Evolutionary conservation across 164 flowering plant species (phyloP).

Genomic region (Santalum album): DNA sequence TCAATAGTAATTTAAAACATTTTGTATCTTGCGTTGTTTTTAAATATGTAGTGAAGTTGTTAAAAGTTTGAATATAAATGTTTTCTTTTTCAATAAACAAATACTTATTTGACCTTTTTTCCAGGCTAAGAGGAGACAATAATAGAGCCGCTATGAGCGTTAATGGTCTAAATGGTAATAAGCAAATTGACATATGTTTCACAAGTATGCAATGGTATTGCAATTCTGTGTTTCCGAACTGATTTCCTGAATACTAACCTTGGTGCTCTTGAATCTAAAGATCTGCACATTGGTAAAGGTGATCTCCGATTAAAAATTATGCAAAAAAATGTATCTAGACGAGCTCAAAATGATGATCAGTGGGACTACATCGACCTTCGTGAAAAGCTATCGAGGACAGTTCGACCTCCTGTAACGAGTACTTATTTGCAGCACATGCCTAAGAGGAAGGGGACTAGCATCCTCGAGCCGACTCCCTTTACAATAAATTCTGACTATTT

Average conservation of each 20-base stretch:
- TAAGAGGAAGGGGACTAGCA: conserved; percentile 20
- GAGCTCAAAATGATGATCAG: conserved; percentile 18
- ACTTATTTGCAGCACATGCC: conserved; percentile 9
- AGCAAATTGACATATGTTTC: conserved; percentile 3
- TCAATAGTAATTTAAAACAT: no score
- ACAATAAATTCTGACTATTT: conserved; percentile 40
- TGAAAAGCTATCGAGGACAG: conserved; percentile 46
- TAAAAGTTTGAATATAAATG: no score
- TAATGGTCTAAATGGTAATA: conserved; percentile 33
- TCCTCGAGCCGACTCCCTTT: conserved; percentile 27
- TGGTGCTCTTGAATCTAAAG: conserved; percentile 30
- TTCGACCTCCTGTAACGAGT: conserved; percentile 20
- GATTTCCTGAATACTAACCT: conserved; percentile 12
- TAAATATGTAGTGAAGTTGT: no score
- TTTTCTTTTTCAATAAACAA: no score
- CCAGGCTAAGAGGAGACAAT: conserved; percentile 41
- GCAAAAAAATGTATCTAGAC: conserved; percentile 34
- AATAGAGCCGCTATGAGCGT: conserved; percentile 10
- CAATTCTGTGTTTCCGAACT: conserved; percentile 7
- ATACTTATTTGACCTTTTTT: no score
- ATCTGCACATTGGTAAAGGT: conserved; percentile 27
- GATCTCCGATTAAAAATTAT: conserved; percentile 69
- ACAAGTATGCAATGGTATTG: conserved; percentile 6
- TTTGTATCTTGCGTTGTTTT: no score
- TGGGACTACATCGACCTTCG: conserved; percentile 43